Conservation (phyloP, 306 rosid species). For the Prunus fruticosa region DNA sequence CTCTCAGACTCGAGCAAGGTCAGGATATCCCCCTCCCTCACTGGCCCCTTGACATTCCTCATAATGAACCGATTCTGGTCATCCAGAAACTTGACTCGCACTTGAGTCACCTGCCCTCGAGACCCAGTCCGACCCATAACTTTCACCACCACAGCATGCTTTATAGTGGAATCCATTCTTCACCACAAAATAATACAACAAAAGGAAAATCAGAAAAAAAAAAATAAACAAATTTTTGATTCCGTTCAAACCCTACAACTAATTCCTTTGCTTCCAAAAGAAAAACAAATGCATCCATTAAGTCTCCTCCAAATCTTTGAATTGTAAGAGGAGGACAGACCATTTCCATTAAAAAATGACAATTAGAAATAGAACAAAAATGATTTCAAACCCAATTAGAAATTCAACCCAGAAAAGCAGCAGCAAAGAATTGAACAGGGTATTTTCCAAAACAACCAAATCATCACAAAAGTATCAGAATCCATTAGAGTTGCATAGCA, state of each 20-base stretch:
- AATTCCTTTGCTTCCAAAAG: too few relatives aligned
- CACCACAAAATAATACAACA: not conserved
- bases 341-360: too few relatives aligned
- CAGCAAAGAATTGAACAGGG: too few relatives aligned
- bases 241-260: not conserved
- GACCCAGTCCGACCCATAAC: slow-evolving; percentile 54
- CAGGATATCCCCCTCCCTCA: slow-evolving; percentile 37
- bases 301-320: too few relatives aligned
- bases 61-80: slow-evolving; percentile 48
- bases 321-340: too few relatives aligned
- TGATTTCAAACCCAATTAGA: too few relatives aligned
- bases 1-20: slow-evolving; percentile 55
- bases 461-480: not conserved
- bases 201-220: not conserved
- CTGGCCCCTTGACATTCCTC: slow-evolving; percentile 42
- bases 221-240: not conserved
- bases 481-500: not conserved
- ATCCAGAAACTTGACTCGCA: slow-evolving; percentile 47
- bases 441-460: not conserved
- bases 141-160: slow-evolving; percentile 45
- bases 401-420: too few relatives aligned
- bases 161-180: slow-evolving; percentile 45
- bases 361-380: too few relatives aligned
- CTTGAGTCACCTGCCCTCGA: slow-evolving; percentile 54
- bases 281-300: too few relatives aligned